Evolutionary conservation across 345 rosid genomes (phyloP).

Genomic region (Firmiana major): DNA sequence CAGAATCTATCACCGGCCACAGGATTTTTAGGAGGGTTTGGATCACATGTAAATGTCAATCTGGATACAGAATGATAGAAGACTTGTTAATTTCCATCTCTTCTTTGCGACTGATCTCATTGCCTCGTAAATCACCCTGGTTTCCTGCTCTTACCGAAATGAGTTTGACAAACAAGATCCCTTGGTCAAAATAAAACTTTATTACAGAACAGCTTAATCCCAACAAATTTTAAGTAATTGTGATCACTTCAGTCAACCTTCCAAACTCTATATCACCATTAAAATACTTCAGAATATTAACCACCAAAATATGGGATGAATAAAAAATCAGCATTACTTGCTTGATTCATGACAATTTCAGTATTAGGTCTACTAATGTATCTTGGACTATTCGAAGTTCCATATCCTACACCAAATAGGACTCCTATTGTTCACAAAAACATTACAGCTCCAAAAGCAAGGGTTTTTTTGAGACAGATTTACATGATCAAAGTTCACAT

Average conservation of each 20-base stretch:
- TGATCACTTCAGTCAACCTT: background rate
- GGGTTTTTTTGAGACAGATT: background rate
- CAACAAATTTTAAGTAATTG: background rate
- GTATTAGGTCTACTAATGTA: background rate
- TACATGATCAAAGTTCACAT: background rate
- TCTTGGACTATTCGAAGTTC: background rate
- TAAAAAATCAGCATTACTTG: background rate
- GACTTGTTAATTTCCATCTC: background rate
- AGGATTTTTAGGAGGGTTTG: background rate
- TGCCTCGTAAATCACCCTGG: background rate
- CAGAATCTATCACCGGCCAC: background rate
- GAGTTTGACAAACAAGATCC: background rate
- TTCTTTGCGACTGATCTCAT: background rate
- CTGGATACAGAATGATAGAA: background rate
- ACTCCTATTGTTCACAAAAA: background rate
- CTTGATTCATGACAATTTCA: background rate
- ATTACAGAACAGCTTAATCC: background rate
- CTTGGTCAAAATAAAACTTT: background rate
- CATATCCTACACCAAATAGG: background rate
- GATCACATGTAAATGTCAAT: background rate
- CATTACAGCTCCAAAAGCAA: background rate
- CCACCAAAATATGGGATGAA: background rate
- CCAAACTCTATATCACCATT: background rate
- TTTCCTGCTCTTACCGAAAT: background rate
- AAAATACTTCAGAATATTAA: background rate